Base-by-base conservation (phyloP, 1,284 basidiomycete species). In the Neonothopanus nambi region DNA sequence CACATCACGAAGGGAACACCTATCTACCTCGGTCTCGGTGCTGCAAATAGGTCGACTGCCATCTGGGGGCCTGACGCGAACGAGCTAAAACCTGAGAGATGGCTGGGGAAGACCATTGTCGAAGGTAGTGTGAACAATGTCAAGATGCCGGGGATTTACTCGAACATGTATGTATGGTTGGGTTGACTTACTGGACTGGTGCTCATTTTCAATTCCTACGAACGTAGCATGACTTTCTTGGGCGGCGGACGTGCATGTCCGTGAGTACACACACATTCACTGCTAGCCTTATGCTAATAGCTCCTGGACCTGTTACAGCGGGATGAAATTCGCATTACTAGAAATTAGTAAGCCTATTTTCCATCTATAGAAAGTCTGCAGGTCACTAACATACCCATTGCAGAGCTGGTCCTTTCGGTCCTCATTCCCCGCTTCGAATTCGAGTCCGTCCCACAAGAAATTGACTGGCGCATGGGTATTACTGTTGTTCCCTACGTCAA, bases 1-100 rank as follows among this genome's bases (percentile, higher is more conserved):
- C 47, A 59, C 1, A 59, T 70, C 11, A 55, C 57, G 3, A 63
- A 68, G 38, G 66, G 64, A 9, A 69, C 68, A 7, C 56, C 48
- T 8, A 49, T 67, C 15, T 57, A 60, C 28, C 57, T 67, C 24
- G 62, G 57, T 11, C 58, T 67, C 21, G 43, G 59, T 13, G 61
- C 56, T 2, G 56, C 63, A 8, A 67, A 67, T 24, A 56, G 58
- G 50, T 62, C 52, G 62, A n/a, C 17, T 21, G 20, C n/a, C 15
- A 40, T 49, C 3, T 49, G 24, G n/a, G 48, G 48, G 17, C 17
- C 30, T 40, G 37, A 49, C 26, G 48, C 23, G 3, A 18, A 26
- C 20, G 48, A 49, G n/a, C 21, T 49, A 12, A 49, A 49, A 28
- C 48, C 48, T 26, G 48, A 49, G 17, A 21, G 48, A 17, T 49